Evolutionary conservation across 140 eudicot species (phyloP), one percentile per base, ranked within the genome.

Genomic region (Flaveria floridana): DNA sequence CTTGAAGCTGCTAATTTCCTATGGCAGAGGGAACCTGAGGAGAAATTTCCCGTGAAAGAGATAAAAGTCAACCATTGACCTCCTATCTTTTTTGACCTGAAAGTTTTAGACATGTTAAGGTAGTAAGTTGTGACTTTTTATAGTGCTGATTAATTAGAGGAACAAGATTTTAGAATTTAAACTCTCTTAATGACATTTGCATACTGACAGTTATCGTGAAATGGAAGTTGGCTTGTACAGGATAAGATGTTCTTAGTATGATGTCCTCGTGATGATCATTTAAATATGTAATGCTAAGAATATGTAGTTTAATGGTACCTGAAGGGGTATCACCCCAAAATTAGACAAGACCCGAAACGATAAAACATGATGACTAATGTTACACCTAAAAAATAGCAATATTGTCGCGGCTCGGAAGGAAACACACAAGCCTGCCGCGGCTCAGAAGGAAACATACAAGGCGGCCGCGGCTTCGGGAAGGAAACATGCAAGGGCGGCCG

Each of bases 21-120:
- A 16, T 93, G 98, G 98, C 61, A 56, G 68, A 88, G 85, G 78
- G 88, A 82, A 55, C 88, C 96, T 0, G 98, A 93, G 79, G 94
- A 93, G 11, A 85, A 79, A 3, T 91, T 80, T 82, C 91, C 87
- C 11, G 91, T 88, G 15, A 81, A 70, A 68, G 84, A 80, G 41
- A 76, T 26, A 39, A 82, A 82, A 53, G 70, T 56, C 47, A 52
- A 78, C 69, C 65, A 21, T 56, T 68, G 70, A 74, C 52, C 41
- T 50, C 16, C 21, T 34, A 15, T 7, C 77, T 65, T 18, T 56
- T 56, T 72, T 79, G 69, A 79, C 74, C n/a, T 44, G 72, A 48
- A 19, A 68, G 52, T 46, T 64, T 5, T 70, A 51, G 76, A 77
- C 42, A 61, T 18, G 21, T 78, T 14, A 26, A 65, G 57, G 39